Conservation (phyloP, 768 basidiomycete genomes). For the Boletus edulis region DNA sequence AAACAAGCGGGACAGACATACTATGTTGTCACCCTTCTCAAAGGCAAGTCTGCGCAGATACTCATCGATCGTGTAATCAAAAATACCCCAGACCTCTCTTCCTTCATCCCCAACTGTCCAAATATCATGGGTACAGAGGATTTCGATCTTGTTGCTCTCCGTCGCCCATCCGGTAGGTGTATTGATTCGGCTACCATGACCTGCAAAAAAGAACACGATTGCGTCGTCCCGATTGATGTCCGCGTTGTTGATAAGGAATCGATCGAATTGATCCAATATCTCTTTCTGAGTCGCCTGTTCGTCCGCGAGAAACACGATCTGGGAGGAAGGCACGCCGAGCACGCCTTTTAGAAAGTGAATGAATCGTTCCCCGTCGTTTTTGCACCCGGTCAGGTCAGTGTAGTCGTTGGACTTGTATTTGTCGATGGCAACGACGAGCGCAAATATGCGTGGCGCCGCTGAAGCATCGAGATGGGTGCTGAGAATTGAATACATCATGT, state of each 20-base stretch:
- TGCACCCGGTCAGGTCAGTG: conserved; percentile 11
- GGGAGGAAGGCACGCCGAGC: conserved; percentile 12
- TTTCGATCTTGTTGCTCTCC: conserved; percentile 10
- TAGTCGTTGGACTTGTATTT: neutral
- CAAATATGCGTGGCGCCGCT: conserved; percentile 13
- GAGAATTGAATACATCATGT: too few relatives aligned
- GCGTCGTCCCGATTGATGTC: conserved; percentile 12
- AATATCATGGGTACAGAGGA: conserved; percentile 12
- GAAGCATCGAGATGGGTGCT: neutral
- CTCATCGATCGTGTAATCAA: conserved; percentile 13
- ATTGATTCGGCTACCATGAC: conserved; percentile 9
- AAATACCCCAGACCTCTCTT: conserved; percentile 7
- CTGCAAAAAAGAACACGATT: conserved; percentile 20
- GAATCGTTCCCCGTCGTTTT: conserved; percentile 16
- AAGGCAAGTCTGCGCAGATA: conserved; percentile 15
- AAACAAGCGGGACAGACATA: neutral
- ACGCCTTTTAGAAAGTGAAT: conserved; percentile 4
- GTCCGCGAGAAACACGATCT: conserved; percentile 15
- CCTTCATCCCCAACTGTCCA: conserved; percentile 5
- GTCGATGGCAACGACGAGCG: conserved; percentile 18
- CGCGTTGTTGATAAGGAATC: conserved; percentile 9
- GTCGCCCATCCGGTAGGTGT: conserved; percentile 21
- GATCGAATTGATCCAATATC: conserved; percentile 5
- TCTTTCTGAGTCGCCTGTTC: conserved; percentile 8
- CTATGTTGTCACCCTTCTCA: conserved; percentile 20